These are phyloP conservation scores for Fusarium globosum DNA, from an alignment of 2,329 filamentous ascomycete genomes.

Conservation along the genomic window DNA sequence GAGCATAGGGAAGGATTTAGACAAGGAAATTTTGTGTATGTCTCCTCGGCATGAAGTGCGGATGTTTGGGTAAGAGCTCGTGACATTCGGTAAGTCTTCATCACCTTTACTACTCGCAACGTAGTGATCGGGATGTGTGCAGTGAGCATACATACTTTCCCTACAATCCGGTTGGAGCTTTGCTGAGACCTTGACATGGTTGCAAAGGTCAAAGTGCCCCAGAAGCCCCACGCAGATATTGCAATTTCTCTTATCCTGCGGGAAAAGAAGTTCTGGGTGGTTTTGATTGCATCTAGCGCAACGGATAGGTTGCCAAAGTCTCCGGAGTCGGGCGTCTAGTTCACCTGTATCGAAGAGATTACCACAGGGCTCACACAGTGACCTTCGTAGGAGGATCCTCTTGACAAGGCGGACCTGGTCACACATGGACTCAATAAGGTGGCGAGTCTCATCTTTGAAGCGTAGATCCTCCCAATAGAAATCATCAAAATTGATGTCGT, in stretches of 20 bases:
- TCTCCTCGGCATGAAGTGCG: not conserved
- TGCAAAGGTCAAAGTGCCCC: not conserved
- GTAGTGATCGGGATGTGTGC: not conserved
- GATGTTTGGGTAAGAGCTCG: accelerated
- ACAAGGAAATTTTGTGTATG: accelerated
- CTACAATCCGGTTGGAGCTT: accelerated
- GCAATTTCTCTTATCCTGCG: not conserved
- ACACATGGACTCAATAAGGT: accelerated
- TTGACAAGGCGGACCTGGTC: not conserved
- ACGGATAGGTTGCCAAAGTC: not conserved
- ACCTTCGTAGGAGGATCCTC: not conserved
- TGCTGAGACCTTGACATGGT: not conserved
- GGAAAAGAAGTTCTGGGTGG: constrained; percentile 7
- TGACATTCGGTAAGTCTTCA: accelerated
- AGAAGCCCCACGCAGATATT: not conserved
- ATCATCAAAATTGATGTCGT: accelerated
- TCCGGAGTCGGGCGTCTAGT: not conserved
- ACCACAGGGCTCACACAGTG: not conserved
- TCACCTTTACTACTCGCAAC: accelerated
- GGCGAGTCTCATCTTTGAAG: too few relatives aligned
- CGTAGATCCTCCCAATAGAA: not conserved
- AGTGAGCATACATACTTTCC: accelerated
- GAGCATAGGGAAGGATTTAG: not conserved
- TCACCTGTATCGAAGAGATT: not conserved
- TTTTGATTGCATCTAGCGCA: not conserved